Base-by-base conservation (phyloP, 768 basidiomycete species). In the Trametes cinnabarina region DNA sequence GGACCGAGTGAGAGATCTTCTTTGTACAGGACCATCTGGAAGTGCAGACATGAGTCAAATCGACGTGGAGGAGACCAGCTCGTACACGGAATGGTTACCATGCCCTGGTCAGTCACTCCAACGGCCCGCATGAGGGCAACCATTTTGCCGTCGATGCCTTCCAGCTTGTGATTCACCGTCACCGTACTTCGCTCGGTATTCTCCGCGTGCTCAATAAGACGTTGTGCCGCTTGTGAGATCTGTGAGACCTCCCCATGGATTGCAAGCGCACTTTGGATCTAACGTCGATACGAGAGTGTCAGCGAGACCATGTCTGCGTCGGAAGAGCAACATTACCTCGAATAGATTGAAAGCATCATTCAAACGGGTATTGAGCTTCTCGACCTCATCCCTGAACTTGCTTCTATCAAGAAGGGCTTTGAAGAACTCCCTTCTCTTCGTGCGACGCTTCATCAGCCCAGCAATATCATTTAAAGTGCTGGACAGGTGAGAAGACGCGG, bases 1-100 rank as follows among this genome's bases (percentile, higher is more conserved):
- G 25, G 42, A 2, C 23, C 32, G 3, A 44, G 42, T 3, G 20
- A 30, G 20, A 54, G 20, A 12, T 44, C 43, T n/a, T 44, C 43
- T 11, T 52, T 41, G n/a, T 30, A 20, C 17, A 52, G 30, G 28
- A 52, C 6, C 51, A 52, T 52, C 51, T 52, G n/a, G n/a, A n/a
- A n/a, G n/a, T n/a, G n/a, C 20, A n/a, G 47, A 28, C 8, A 10
- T 20, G 2, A 6, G 25, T 25, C 44, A 46, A 39, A 5, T n/a
- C 37, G 15, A 39, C 4, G 37, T 39, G 10, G 15, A 39, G 9
- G 17, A 15, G n/a, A 5, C 10, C 37, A 8, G 5, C 5, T n/a
- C n/a, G n/a, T 9, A n/a, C 5, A 39, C 14, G 15, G 37, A 34
- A 39, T n/a, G 8, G 41, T 34, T n/a, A 43, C 51, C 51, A 40